Evolutionary conservation across 345 rosid genomes (phyloP), one percentile per base, ranked within the genome.

Genomic region (Moricandia arvensis): DNA sequence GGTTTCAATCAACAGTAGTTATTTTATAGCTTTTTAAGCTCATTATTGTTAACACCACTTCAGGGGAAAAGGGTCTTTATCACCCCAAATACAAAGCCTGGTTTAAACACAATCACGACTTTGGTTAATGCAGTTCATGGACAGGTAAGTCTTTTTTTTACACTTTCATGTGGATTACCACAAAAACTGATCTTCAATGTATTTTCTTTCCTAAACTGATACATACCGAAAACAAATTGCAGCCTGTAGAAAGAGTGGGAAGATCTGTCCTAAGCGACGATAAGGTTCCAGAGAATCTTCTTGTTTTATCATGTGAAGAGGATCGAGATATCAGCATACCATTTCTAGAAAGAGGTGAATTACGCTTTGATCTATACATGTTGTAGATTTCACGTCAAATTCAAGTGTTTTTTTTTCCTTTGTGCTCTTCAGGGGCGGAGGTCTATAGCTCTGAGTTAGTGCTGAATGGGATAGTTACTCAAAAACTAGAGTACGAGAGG

Each of bases 401-500:
- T 59, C 15, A 71, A 34, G 1, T 51, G 30, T 66, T 37, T 8
- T 27, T 16, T 8, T 30, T 61, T 51, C 24, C n/a, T 24, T 27
- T 64, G 0, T 35, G 35, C 16, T 51, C 21, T 12, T 17, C 89
- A 91, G 98, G 97, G 51, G 82, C 84, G 12, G 82, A 88, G 16
- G 89, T 91, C 18, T 91, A 91, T 75, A 87, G 96, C 75, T 89
- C 96, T 37, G 97, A 94, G 87, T 83, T 94, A 66, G 77, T 94
- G 21, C 78, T 94, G 71, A 91, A 86, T 76, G 97, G 98, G 55
- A 91, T 94, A 71, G 93, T 94, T 51, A 87, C 88, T 59, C 96
- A 91, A 84, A 90, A 80, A 79, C 84, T 94, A 57, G 97, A 94
- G 69, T 87, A 85, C 66, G 98, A 86, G 81, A 89, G 98, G 98